Evolutionary conservation across 2,329 filamentous ascomycete species (phyloP).

Genomic region (Xylaria digitata): DNA sequence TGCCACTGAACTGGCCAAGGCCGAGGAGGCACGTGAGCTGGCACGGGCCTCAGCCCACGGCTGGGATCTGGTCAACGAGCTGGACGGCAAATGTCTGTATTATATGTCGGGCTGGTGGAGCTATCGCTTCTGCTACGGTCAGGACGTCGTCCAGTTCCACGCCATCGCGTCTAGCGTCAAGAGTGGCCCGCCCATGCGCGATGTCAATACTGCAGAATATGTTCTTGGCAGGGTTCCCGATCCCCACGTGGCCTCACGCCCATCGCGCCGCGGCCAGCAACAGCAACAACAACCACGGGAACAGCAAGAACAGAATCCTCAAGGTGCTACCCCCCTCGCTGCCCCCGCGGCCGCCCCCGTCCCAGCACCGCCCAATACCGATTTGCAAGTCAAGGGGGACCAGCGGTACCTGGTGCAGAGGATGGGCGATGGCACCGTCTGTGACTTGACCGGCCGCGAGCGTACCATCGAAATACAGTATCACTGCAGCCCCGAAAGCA

Average conservation of each 20-base stretch:
- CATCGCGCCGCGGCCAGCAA: slow-evolving; percentile 43
- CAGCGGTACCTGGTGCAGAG: slow-evolving; percentile 88
- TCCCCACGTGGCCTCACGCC: slow-evolving; percentile 42
- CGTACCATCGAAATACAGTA: slow-evolving; percentile 87
- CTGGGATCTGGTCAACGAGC: slow-evolving; percentile 80
- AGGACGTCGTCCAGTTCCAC: slow-evolving; percentile 90
- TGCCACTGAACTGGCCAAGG: slow-evolving; percentile 73
- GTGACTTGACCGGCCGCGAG: slow-evolving; percentile 84
- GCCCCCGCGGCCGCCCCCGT: slow-evolving; percentile 17
- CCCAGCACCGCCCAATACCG: slow-evolving; percentile 61
- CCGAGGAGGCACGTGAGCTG: slow-evolving; percentile 83
- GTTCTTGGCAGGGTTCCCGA: slow-evolving; percentile 73
- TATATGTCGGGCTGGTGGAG: slow-evolving; percentile 91
- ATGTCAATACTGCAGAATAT: slow-evolving; percentile 80
- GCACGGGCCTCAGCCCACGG: slow-evolving; percentile 80
- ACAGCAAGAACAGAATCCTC: background rate
- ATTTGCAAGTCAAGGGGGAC: slow-evolving; percentile 84
- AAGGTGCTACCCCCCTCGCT: slow-evolving; percentile 20
- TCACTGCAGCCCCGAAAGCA: slow-evolving; percentile 80
- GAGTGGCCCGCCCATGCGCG: slow-evolving; percentile 79
- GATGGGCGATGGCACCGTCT: slow-evolving; percentile 81
- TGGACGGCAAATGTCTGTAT: slow-evolving; percentile 85
- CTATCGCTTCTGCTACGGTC: slow-evolving; percentile 92
- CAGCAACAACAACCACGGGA: slow-evolving; percentile 17
- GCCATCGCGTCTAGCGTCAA: slow-evolving; percentile 75